Conservation (phyloP, 208 protist species). For the Leishmania lainsoni region DNA sequence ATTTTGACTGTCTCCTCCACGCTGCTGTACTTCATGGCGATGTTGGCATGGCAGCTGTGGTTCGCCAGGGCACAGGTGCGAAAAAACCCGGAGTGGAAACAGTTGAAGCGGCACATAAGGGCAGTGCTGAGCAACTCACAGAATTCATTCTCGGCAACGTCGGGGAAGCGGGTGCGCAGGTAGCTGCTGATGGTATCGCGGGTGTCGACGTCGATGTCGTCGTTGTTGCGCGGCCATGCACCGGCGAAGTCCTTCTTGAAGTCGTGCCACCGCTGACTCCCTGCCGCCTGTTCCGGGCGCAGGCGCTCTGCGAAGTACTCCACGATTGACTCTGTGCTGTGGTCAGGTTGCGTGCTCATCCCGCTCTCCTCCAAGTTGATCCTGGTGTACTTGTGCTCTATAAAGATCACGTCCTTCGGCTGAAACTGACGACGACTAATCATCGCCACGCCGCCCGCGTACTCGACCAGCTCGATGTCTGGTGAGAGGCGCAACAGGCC, state of each 20-base stretch:
- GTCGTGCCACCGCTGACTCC: conserved; percentile 40
- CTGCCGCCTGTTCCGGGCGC: conserved; percentile 42
- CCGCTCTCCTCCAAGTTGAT: conserved; percentile 51
- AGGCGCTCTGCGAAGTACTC: conserved; percentile 68
- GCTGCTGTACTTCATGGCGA: conserved; percentile 87
- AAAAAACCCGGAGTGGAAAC: conserved; percentile 89
- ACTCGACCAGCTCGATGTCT: conserved; percentile 74
- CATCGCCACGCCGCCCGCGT: conserved; percentile 75
- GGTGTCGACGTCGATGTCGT: conserved; percentile 60
- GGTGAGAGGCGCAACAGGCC: conserved; percentile 58
- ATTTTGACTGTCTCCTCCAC: conserved; percentile 70
- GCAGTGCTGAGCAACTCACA: conserved; percentile 65
- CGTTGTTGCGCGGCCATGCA: conserved; percentile 69
- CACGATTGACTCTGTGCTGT: conserved; percentile 66
- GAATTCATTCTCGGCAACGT: conserved; percentile 45
- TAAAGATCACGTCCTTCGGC: conserved; percentile 70
- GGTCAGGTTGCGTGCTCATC: conserved; percentile 36
- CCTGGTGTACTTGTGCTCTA: conserved; percentile 67
- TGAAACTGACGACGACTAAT: conserved; percentile 63
- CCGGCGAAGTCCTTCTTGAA: conserved; percentile 77
- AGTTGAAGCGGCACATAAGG: conserved; percentile 89
- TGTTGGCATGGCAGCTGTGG: conserved; percentile 87
- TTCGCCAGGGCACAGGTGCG: conserved; percentile 84
- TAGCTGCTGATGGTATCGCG: conserved; percentile 36
- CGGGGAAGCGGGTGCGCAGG: conserved; percentile 46